Conservation (phyloP, 129 eudicot species). For the Flaveria linearis region DNA sequence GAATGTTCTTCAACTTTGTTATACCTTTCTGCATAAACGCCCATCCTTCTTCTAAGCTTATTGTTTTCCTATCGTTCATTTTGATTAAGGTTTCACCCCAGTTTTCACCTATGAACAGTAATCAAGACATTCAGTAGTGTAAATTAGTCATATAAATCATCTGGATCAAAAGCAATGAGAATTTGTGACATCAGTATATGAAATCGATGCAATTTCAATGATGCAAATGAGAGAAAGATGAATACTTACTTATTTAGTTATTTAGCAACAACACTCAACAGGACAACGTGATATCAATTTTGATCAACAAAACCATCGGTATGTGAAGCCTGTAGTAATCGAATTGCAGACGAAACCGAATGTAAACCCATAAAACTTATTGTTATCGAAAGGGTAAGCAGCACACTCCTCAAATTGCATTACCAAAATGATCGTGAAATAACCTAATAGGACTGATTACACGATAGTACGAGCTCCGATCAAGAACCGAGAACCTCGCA, state of each 20-base stretch:
- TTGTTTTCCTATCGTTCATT: slow-evolving; percentile 69
- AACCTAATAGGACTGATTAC: neutral
- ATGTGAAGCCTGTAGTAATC: neutral
- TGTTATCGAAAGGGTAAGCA: neutral
- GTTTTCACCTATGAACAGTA: slow-evolving; percentile 21
- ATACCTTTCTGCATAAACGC: slow-evolving; percentile 87
- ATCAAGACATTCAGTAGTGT: slow-evolving; percentile 16
- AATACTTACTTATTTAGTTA: neutral
- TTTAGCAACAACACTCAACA: neutral
- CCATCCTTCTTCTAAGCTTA: slow-evolving; percentile 89
- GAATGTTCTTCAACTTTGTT: slow-evolving; percentile 76
- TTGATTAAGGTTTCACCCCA: slow-evolving; percentile 19
- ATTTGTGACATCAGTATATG: slow-evolving; percentile 5
- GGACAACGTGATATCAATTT: neutral
- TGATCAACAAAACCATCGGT: slow-evolving; percentile 7
- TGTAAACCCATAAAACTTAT: slow-evolving; percentile 10
- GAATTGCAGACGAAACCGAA: slow-evolving; percentile 9
- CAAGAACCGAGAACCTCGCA: neutral
- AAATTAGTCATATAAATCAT: neutral
- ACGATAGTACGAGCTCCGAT: neutral
- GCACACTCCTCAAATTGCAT: slow-evolving; percentile 17
- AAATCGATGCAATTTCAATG: neutral
- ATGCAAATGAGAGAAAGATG: slow-evolving; percentile 8
- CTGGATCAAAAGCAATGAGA: neutral
- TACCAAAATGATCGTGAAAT: neutral